Percentiles rank a stretch among this genome's conserved stretches.
These are phyloP conservation scores for Bonia amplexicaulis DNA, from an alignment of 176 grass and related monocot species.

Conservation along the genomic window DNA sequence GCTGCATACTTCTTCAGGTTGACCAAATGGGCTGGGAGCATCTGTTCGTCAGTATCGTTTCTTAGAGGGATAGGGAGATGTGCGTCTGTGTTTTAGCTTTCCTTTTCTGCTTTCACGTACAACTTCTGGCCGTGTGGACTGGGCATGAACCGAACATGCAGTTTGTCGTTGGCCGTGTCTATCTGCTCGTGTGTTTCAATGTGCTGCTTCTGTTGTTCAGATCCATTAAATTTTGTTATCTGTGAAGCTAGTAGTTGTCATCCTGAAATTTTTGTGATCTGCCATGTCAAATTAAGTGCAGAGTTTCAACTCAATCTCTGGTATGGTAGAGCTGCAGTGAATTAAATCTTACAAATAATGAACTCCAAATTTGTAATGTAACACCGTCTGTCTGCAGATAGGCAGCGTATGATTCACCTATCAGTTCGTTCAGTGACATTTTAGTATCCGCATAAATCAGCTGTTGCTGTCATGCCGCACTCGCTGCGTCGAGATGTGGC, in stretches of 20 bases:
- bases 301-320: neutral
- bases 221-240: slow-evolving; percentile 27
- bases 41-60: slow-evolving; percentile 7
- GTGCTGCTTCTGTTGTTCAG: slow-evolving; percentile 28
- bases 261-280: neutral
- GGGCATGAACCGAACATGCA: slow-evolving; percentile 30
- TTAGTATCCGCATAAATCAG: slow-evolving; percentile 4
- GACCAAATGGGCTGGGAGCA: slow-evolving; percentile 19
- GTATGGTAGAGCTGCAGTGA: neutral
- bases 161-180: slow-evolving; percentile 15
- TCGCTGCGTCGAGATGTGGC: slow-evolving; percentile 13
- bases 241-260: neutral
- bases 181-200: slow-evolving; percentile 9
- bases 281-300: neutral
- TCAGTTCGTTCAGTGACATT: neutral
- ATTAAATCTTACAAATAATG: neutral
- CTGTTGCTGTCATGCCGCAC: neutral
- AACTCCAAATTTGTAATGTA: neutral
- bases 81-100: slow-evolving; percentile 33
- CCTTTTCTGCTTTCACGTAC: slow-evolving; percentile 43
- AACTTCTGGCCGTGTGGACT: slow-evolving; percentile 50
- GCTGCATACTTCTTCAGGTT: slow-evolving; percentile 17
- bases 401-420: slow-evolving; percentile 7
- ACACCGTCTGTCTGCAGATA: neutral
- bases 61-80: slow-evolving; percentile 32